Evolutionary conservation across 306 rosid species (phyloP).

Genomic region (Cotoneaster glaucophyllus): DNA sequence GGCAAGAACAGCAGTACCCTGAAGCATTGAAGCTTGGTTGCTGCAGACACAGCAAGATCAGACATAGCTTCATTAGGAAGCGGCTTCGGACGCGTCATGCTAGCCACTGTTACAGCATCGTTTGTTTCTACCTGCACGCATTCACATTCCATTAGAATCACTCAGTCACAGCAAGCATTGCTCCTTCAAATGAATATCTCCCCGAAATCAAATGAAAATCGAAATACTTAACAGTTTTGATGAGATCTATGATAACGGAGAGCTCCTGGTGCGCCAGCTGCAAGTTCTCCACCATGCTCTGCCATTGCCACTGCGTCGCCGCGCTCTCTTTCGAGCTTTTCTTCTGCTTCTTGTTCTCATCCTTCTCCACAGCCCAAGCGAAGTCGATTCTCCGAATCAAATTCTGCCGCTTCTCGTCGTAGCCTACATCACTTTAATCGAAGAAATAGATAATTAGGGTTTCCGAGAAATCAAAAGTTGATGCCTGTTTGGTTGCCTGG

Average conservation of each 20-base stretch:
- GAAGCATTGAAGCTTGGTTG: constrained; percentile 83
- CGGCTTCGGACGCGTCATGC: constrained; percentile 78
- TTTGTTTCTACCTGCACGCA: constrained; percentile 72
- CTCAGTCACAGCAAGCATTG: not conserved
- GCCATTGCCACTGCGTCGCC: constrained; percentile 81
- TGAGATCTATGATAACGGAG: constrained; percentile 75
- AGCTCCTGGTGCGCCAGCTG: constrained; percentile 88
- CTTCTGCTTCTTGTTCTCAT: constrained; percentile 70
- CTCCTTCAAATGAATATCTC: not conserved
- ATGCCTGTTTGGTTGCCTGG: not conserved
- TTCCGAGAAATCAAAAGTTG: not conserved
- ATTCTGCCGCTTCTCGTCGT: constrained; percentile 72
- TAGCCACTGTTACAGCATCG: constrained; percentile 85
- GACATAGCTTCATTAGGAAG: constrained; percentile 74
- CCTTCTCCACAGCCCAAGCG: constrained; percentile 90
- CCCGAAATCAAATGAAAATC: not conserved
- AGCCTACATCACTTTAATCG: constrained; percentile 56
- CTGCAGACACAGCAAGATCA: constrained; percentile 84
- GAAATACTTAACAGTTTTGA: constrained; percentile 70
- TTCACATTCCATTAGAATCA: constrained; percentile 8
- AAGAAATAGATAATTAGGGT: not conserved
- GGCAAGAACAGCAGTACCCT: constrained; percentile 32
- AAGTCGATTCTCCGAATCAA: constrained; percentile 76
- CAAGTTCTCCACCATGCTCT: constrained; percentile 80
- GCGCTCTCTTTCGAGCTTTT: constrained; percentile 68